Evolutionary conservation across 768 basidiomycete genomes (phyloP), one percentile per base, ranked within the genome.

Genomic region (Boletus sp.): DNA sequence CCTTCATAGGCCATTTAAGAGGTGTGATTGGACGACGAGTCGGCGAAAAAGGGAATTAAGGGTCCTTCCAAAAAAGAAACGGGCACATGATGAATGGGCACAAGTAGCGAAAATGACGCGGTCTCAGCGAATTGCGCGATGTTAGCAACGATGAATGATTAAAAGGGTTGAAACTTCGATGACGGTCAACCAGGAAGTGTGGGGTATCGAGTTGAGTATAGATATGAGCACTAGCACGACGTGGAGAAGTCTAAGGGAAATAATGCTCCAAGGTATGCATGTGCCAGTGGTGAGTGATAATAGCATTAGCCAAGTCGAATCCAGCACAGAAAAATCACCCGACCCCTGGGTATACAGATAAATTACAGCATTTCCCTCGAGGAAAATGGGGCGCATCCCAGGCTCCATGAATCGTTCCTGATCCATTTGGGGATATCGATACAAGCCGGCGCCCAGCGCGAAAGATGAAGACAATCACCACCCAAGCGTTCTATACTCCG

Each of bases 401-500:
- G 44, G 49, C 32, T 24, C 18, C 42, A 28, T 11, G 30, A 50
- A 11, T 28, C 12, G 7, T 28, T 17, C 35, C 42, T 4, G 9
- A 14, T 35, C 15, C 44, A 18, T 18, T 36, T 41, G 15, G 14
- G 37, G 20, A 47, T 46, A 50, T 59, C 30, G 32, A 55, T 18
- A 48, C 24, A 35, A 11, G 9, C 44, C n/a, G 50, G 20, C 47
- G 40, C 33, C n/a, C 18, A 4, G 17, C 39, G 20, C 28, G 7
- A n/a, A n/a, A 24, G 10, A 40, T 18, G 33, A 29, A 45, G 30
- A 20, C 15, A 36, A 45, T 72, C 54, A 71, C 71, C 71, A 71
- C 2, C 69, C 71, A 29, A 71, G 72, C 30, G 69, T 64, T 48
- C 69, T 71, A 29, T 28, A 37, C 18, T 20, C 29, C 39, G 41